Conservation (phyloP, 345 rosid genomes). For the Aquilaria sinensis region DNA sequence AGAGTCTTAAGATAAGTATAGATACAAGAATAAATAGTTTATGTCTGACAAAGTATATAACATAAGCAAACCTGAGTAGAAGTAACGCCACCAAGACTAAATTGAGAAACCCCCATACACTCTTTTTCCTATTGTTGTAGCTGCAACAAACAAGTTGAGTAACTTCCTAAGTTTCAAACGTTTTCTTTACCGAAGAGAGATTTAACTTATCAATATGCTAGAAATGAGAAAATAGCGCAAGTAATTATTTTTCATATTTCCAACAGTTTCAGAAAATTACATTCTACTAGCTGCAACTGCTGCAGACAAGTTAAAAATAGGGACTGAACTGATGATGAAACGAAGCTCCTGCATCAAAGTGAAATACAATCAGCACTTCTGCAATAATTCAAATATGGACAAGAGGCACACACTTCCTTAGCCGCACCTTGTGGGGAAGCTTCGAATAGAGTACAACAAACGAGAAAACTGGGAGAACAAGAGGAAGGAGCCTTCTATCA, state of each 20-base stretch:
- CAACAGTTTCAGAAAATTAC: conserved; percentile 30
- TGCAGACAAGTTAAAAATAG: conserved; percentile 89
- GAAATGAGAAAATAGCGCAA: not conserved
- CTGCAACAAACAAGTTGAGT: conserved; percentile 34
- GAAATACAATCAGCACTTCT: not conserved
- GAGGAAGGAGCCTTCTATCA: conserved; percentile 65
- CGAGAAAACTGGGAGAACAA: conserved; percentile 59
- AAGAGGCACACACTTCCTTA: conserved; percentile 14
- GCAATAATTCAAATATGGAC: conserved; percentile 11
- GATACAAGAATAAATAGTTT: conserved; percentile 4
- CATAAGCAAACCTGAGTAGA: conserved; percentile 52
- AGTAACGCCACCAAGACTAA: conserved; percentile 53
- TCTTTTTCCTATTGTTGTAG: conserved; percentile 81
- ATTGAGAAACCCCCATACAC: conserved; percentile 66
- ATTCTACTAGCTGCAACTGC: conserved; percentile 90
- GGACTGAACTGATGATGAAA: conserved; percentile 86
- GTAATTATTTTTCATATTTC: not conserved
- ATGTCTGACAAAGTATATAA: conserved; percentile 6
- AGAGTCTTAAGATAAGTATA: conserved; percentile 23
- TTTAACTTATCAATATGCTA: not conserved
- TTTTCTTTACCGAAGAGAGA: not conserved
- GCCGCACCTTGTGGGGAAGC: conserved; percentile 91
- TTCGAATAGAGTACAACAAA: conserved; percentile 85
- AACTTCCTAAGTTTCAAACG: conserved; percentile 1
- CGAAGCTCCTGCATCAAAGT: conserved; percentile 79